Evolutionary conservation across 805 yeast genomes (phyloP).

Genomic region (Saturnispora diversa): DNA sequence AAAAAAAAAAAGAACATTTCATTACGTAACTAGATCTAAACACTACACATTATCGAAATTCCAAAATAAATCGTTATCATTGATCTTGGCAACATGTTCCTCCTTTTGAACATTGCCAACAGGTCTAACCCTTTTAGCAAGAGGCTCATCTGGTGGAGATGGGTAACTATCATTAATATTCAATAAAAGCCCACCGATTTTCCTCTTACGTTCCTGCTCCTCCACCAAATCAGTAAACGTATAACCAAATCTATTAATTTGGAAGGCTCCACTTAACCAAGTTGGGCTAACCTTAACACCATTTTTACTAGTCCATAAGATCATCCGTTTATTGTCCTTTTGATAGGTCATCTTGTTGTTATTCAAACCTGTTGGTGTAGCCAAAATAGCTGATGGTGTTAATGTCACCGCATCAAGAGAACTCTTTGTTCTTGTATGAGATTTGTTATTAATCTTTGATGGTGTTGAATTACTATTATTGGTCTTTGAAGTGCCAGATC

Average conservation of each 20-base stretch:
- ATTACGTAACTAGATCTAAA: slow-evolving; percentile 6
- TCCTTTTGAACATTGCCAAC: slow-evolving; percentile 9
- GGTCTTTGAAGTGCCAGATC: slow-evolving; percentile 4
- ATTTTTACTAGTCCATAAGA: slow-evolving; percentile 3
- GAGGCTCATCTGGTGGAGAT: slow-evolving; percentile 32
- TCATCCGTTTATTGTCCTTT: slow-evolving; percentile 2
- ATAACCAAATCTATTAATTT: slow-evolving; percentile 31
- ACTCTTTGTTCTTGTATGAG: slow-evolving; percentile 5
- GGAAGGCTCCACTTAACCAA: slow-evolving; percentile 39
- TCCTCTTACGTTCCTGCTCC: slow-evolving; percentile 11
- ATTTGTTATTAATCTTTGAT: background rate
- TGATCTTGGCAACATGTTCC: slow-evolving; percentile 9
- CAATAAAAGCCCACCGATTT: slow-evolving; percentile 10
- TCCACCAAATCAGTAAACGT: slow-evolving; percentile 15
- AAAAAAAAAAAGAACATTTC: slow-evolving; percentile 8
- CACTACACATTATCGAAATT: slow-evolving; percentile 30
- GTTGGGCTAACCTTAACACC: slow-evolving; percentile 20
- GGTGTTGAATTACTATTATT: slow-evolving; percentile 9
- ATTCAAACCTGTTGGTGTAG: slow-evolving; percentile 32
- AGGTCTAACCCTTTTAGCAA: slow-evolving; percentile 10
- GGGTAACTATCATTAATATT: slow-evolving; percentile 23
- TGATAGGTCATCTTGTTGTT: slow-evolving; percentile 17
- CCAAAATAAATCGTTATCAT: slow-evolving; percentile 19
- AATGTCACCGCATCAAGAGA: slow-evolving; percentile 15
- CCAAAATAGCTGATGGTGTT: slow-evolving; percentile 34